Percentiles rank a stretch among this genome's conserved stretches.
Evolutionary conservation across 768 basidiomycete genomes (phyloP).

Genomic region (Lentinula sp.): DNA sequence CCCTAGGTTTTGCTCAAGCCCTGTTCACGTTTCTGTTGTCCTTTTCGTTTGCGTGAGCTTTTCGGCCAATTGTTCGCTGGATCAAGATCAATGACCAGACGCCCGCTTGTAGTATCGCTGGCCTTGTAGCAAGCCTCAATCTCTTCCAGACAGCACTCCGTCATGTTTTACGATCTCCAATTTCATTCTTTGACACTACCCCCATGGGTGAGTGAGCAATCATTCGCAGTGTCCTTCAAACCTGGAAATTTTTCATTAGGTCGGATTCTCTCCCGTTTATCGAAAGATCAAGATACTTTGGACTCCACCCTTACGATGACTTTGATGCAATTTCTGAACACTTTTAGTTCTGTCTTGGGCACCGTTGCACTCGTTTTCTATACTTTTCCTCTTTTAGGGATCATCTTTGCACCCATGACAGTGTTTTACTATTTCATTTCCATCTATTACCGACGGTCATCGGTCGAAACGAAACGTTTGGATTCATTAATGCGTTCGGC

Average conservation of each 20-base stretch:
- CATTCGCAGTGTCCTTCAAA: not conserved
- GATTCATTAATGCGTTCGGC: slow-evolving; percentile 33
- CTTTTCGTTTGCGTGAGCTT: slow-evolving; percentile 43
- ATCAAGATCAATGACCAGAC: not conserved
- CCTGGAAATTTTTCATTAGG: slow-evolving; percentile 27
- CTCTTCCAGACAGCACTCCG: slow-evolving; percentile 52
- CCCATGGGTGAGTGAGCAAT: slow-evolving; percentile 42
- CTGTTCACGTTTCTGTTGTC: slow-evolving; percentile 45
- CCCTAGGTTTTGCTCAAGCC: slow-evolving; percentile 40
- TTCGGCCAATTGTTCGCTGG: not conserved
- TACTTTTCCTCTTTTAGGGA: slow-evolving; percentile 29
- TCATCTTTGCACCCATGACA: slow-evolving; percentile 26
- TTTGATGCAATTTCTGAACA: not conserved
- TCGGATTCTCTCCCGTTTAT: slow-evolving; percentile 51
- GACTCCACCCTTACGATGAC: slow-evolving; percentile 38
- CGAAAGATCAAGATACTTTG: slow-evolving; percentile 58
- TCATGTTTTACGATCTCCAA: slow-evolving; percentile 54
- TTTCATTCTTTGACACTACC: slow-evolving; percentile 71
- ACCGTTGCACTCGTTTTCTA: slow-evolving; percentile 32
- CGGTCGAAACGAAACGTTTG: slow-evolving; percentile 32
- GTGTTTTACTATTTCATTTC: slow-evolving; percentile 28
- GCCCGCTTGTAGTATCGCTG: slow-evolving; percentile 22
- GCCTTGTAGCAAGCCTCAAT: slow-evolving; percentile 34
- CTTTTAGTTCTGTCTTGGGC: slow-evolving; percentile 20
- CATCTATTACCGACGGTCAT: slow-evolving; percentile 29